Evolutionary conservation across 805 yeast species (phyloP).

Genomic region (Phaffomyces antillensis): DNA sequence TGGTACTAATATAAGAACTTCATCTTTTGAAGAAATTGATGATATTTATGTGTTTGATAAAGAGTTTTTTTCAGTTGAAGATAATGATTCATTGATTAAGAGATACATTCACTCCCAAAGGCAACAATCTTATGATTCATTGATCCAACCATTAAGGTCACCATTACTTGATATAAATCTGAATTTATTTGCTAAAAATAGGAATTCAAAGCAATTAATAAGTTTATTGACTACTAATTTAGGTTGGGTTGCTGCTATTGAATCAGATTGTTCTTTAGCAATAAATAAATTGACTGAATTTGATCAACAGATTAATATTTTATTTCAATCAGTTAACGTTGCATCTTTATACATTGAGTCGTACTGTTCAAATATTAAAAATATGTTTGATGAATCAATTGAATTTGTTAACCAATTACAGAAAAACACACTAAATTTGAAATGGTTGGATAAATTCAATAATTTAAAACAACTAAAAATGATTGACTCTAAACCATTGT

Average conservation of each 20-base stretch:
- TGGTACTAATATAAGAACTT: constrained; percentile 49
- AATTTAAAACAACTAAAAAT: constrained; percentile 8
- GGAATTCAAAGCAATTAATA: constrained; percentile 17
- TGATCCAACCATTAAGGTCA: constrained; percentile 30
- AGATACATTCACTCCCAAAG: constrained; percentile 8
- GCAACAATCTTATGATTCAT: constrained; percentile 8
- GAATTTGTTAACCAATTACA: constrained; percentile 33
- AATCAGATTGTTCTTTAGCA: constrained; percentile 32
- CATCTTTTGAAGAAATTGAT: constrained; percentile 38
- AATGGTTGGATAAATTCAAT: constrained; percentile 14
- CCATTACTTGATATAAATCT: constrained; percentile 27
- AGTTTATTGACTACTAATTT: constrained; percentile 37
- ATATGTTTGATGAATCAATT: constrained; percentile 32
- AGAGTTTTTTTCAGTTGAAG: constrained; percentile 38
- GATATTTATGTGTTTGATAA: constrained; percentile 62
- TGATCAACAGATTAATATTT: constrained; percentile 29
- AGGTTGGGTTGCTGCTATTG: constrained; percentile 46
- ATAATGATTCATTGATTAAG: constrained; percentile 8
- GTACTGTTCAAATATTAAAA: constrained; percentile 43
- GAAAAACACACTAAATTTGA: constrained; percentile 31
- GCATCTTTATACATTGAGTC: constrained; percentile 43
- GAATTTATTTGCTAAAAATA: constrained; percentile 10
- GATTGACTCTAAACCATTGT: constrained; percentile 7
- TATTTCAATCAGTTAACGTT: constrained; percentile 40
- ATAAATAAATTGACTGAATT: constrained; percentile 25